Conservation (phyloP, 768 basidiomycete species). For the Brasilioporus rufonigricans region DNA sequence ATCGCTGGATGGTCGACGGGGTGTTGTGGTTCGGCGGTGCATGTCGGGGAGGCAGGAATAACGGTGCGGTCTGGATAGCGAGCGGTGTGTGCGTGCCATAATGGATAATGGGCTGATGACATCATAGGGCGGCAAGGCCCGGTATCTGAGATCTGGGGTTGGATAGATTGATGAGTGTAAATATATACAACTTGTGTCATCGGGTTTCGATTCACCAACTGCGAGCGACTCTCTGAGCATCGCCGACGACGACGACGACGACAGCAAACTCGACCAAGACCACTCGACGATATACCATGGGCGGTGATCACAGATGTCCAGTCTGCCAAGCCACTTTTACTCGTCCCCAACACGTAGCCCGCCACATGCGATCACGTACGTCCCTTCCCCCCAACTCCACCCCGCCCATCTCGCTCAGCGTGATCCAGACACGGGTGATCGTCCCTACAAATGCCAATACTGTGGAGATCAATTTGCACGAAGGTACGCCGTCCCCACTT, state of each 20-base stretch:
- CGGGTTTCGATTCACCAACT: slow-evolving; percentile 27
- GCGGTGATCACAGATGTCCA: slow-evolving; percentile 82
- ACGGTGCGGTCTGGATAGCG: background rate
- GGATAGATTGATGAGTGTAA: slow-evolving; percentile 29
- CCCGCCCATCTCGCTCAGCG: background rate
- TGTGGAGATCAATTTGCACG: slow-evolving; percentile 90
- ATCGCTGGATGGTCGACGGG: too few species aligned
- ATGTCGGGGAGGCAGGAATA: background rate
- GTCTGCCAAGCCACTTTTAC: slow-evolving; percentile 88
- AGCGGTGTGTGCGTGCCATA: slow-evolving; percentile 2
- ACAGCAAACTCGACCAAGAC: slow-evolving; percentile 1
- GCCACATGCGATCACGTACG: slow-evolving; percentile 90
- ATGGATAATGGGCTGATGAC: slow-evolving; percentile 23
- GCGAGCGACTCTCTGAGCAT: slow-evolving; percentile 18
- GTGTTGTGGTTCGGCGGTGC: background rate
- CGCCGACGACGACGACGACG: slow-evolving; percentile 11
- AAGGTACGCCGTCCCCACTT: slow-evolving; percentile 45
- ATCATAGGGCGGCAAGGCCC: slow-evolving; percentile 29
- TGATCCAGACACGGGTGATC: slow-evolving; percentile 75
- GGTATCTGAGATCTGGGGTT: slow-evolving; percentile 37
- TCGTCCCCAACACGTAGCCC: slow-evolving; percentile 83
- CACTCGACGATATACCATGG: slow-evolving; percentile 43
- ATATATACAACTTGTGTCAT: slow-evolving; percentile 41
- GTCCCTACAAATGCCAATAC: slow-evolving; percentile 84
- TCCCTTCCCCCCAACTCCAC: slow-evolving; percentile 30